Base-by-base conservation (phyloP, 805 yeast species). In the Lipomyces kockii region DNA sequence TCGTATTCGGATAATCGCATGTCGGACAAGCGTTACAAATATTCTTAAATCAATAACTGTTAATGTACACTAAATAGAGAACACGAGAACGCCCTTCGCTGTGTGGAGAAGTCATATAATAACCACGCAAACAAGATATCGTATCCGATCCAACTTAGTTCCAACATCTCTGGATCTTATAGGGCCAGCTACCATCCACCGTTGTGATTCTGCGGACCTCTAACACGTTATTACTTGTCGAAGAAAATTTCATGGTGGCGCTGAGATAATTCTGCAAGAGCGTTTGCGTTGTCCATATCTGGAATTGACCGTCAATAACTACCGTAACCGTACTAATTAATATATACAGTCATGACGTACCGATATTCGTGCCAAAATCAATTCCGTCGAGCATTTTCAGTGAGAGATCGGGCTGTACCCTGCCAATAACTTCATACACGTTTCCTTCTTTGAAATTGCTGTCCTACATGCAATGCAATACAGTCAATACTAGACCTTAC, bases 381-480 rank as follows among this genome's bases (percentile, higher is more conserved):
- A 70, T 55, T 4, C 73, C 72, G 7, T 62, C 63, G 56, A 71
- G 61, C 46, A 74, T 73, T 65, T 71, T 71, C 9, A 80, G 46
- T 22, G 75, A 64, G 35, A 68, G 51, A 63, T 78, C 81, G 34
- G 71, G 73, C 20, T 74, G 61, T 9, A 78, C 80, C 35, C 73
- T 70, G 17, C 80, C 82, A 25, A 78, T 72, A 34, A 80, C 52
- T 63, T 78, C 80, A 71, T 77, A 80, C 52, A 68, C 76, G 7
- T 70, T 71, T 22, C 78, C 80, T 22, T 68, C 74, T 12, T 35
- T 25, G 20, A 58, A 58, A 20, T 56, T 34, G 43, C 59, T 29
- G 22, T 56, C 59, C 59, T 56, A 5, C 1, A 43, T 7, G 6
- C 49, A 5, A n/a, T 43, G 22, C 3, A 43, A 43, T 43, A 20